Evolutionary conservation across 768 basidiomycete species (phyloP).

Genomic region (Collybia sordida): DNA sequence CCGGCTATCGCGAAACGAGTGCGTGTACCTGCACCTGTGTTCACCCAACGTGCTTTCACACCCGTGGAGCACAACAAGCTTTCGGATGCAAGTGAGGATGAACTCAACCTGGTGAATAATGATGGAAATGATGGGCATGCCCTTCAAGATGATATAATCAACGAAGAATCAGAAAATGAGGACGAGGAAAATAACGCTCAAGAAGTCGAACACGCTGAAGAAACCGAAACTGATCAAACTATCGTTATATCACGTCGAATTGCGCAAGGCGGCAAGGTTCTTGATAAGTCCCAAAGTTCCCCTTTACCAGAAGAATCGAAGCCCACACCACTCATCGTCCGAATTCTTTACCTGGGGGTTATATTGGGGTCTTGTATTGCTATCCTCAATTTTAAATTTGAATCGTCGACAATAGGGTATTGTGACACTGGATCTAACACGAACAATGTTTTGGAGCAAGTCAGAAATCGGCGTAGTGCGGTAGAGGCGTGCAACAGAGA

Average conservation of each 20-base stretch:
- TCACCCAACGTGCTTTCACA: background rate
- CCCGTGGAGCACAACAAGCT: conserved; percentile 1
- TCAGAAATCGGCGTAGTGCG: conserved; percentile 44
- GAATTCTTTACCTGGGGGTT: conserved; percentile 40
- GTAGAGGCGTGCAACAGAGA: conserved; percentile 56
- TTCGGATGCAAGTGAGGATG: conserved; percentile 24
- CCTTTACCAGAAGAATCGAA: conserved; percentile 10
- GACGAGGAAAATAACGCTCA: conserved; percentile 13
- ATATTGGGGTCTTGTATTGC: conserved; percentile 31
- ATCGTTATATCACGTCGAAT: conserved; percentile 35
- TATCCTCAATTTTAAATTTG: conserved; percentile 55
- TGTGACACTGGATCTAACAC: conserved; percentile 66
- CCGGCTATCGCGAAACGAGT: conserved; percentile 33
- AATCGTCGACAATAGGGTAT: conserved; percentile 74
- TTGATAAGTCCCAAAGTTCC: conserved; percentile 3
- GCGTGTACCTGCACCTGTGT: conserved; percentile 15
- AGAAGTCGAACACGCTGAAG: background rate
- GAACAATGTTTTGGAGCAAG: conserved; percentile 52
- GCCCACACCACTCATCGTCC: conserved; percentile 31
- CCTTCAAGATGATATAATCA: conserved; percentile 1
- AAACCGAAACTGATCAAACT: conserved; percentile 1
- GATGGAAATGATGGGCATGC: conserved; percentile 2
- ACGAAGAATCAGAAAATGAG: conserved; percentile 3
- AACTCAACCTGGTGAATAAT: conserved; percentile 16
- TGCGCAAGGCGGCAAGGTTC: conserved; percentile 28